Percentiles rank a stretch among this genome's conserved stretches.
phyloP scores from a whole-genome alignment of 2,329 filamentous ascomycete genomes.

The Mariannaea elegans region DNA sequence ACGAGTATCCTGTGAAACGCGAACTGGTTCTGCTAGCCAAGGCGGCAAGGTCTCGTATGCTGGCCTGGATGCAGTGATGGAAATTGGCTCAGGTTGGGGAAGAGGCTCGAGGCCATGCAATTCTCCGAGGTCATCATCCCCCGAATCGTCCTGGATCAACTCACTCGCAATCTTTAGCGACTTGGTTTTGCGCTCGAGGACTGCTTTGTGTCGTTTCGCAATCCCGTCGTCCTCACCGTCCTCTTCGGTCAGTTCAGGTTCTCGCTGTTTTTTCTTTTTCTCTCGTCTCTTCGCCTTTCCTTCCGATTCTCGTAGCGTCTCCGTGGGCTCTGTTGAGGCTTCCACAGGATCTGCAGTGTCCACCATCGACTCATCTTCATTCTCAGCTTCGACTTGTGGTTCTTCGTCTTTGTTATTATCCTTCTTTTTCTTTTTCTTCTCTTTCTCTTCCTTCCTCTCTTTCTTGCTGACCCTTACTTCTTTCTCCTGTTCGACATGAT shows the following conservation, averaged over 20 bases:
- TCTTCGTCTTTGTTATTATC: neutral
- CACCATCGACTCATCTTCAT: constrained; percentile 31
- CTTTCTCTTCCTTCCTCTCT: constrained; percentile 20
- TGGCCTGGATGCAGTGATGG: constrained; percentile 65
- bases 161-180: constrained; percentile 60
- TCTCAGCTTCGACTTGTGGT: neutral
- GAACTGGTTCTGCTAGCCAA: constrained; percentile 83
- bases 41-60: constrained; percentile 80
- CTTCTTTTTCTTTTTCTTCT: constrained; percentile 20
- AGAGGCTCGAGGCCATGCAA: constrained; percentile 81
- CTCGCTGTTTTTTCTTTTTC: constrained; percentile 45
- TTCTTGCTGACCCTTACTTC: constrained; percentile 20
- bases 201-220: constrained; percentile 55
- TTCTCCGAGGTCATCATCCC: constrained; percentile 50
- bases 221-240: constrained; percentile 40
- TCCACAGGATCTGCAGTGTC: constrained; percentile 24
- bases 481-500: constrained; percentile 48
- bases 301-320: constrained; percentile 4
- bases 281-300: constrained; percentile 36
- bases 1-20: constrained; percentile 68
- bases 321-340: constrained; percentile 3
- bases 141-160: constrained; percentile 45
- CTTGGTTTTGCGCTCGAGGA: constrained; percentile 65
- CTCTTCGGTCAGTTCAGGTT: constrained; percentile 32
- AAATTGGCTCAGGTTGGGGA: constrained; percentile 76